A percentile compares a stretch with the other conserved stretches of the same genome.
Evolutionary conservation across 129 eudicot genomes (phyloP).

Genomic region (Flaveria bidentis): DNA sequence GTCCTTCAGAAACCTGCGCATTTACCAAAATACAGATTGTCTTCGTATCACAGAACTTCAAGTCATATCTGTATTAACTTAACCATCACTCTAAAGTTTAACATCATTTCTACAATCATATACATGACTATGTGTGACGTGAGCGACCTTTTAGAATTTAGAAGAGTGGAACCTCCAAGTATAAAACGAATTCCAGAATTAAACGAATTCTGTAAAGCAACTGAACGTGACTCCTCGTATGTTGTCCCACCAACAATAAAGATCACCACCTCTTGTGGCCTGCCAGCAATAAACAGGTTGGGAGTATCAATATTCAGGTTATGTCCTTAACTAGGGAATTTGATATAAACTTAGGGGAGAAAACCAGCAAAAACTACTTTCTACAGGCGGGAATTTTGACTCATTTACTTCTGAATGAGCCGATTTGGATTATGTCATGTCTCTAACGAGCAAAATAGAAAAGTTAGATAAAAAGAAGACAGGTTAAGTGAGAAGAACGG

Average conservation of each 20-base stretch:
- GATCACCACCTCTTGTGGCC: conserved; percentile 95
- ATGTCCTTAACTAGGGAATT: background rate
- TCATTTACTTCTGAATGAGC: background rate
- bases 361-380: background rate
- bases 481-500: background rate
- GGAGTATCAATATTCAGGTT: background rate
- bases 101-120: background rate
- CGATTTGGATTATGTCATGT: background rate
- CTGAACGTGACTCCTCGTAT: conserved; percentile 87
- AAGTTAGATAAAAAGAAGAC: background rate
- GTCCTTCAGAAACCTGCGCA: conserved; percentile 78
- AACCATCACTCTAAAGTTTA: conserved; percentile 1
- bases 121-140: background rate
- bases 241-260: conserved; percentile 96
- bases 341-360: too few species aligned
- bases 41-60: too few species aligned
- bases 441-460: background rate
- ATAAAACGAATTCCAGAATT: conserved; percentile 89
- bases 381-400: background rate
- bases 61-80: background rate
- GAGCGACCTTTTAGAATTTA: conserved; percentile 80
- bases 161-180: conserved; percentile 83
- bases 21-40: conserved; percentile 11
- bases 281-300: conserved; percentile 30
- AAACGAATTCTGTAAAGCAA: conserved; percentile 72